phyloP scores from a whole-genome alignment of 2,329 filamentous ascomycete species.

The Aspergillus puulaauensis region DNA sequence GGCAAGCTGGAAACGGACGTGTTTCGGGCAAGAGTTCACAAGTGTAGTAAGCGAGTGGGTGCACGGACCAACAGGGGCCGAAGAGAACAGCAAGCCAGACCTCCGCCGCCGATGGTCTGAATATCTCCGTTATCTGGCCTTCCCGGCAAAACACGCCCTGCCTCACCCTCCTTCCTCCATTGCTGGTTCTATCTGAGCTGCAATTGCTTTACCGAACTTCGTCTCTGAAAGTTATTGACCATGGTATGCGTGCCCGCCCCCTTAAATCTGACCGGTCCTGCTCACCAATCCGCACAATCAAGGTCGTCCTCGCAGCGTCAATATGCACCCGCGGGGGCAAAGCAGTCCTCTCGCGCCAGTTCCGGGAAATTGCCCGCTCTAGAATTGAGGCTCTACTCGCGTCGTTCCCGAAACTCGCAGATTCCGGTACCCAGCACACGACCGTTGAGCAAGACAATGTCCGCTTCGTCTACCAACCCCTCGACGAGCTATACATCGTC shows the following conservation, averaged over 20 bases:
- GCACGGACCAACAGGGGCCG: conserved; percentile 34
- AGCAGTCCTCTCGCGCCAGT: conserved; percentile 95
- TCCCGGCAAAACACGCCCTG: conserved; percentile 11
- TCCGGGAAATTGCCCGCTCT: conserved; percentile 95
- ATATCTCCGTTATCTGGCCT: conserved; percentile 15
- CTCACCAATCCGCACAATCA: conserved; percentile 24
- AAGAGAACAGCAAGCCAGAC: conserved; percentile 42
- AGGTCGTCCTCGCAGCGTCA: conserved; percentile 98
- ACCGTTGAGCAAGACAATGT: conserved; percentile 99
- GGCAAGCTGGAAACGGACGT: conserved; percentile 17
- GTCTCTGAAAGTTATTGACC: neutral
- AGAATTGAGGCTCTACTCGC: conserved; percentile 95
- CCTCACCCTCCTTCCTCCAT: conserved; percentile 5
- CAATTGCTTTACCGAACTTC: conserved; percentile 1
- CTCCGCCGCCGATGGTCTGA: conserved; percentile 22
- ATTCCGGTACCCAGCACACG: conserved; percentile 94
- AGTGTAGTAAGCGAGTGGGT: conserved; percentile 38
- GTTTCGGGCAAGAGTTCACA: conserved; percentile 11
- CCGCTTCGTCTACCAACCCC: conserved; percentile 97
- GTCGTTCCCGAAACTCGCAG: conserved; percentile 95
- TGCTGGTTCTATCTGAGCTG: conserved; percentile 2
- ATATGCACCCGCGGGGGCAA: conserved; percentile 99
- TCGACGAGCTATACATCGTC: conserved; percentile 99
- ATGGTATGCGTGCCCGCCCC: conserved; percentile 27
- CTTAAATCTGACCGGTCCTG: neutral